Evolutionary conservation across 2,329 filamentous ascomycete genomes (phyloP).

Genomic region (Coniosporium tulheliwenetii): DNA sequence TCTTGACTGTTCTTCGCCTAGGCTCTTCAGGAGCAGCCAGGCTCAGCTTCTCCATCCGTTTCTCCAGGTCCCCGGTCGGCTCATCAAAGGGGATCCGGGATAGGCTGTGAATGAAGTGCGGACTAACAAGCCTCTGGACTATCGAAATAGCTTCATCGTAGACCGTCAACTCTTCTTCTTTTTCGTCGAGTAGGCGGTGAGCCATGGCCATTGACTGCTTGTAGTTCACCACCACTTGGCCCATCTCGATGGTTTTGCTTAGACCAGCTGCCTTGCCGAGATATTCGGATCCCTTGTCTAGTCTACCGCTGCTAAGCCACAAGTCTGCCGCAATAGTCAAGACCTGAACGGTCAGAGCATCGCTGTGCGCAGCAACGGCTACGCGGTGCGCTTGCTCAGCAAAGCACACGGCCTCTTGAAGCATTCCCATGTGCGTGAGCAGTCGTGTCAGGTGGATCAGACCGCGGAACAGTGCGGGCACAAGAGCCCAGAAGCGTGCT

Average conservation of each 20-base stretch:
- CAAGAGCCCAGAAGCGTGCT: slow-evolving; percentile 65
- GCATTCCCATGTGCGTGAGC: slow-evolving; percentile 72
- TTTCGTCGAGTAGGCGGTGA: slow-evolving; percentile 29
- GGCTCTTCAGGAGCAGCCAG: slow-evolving; percentile 12
- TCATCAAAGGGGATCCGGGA: slow-evolving; percentile 14
- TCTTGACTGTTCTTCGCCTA: not conserved
- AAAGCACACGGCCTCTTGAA: slow-evolving; percentile 78
- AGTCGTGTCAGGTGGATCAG: slow-evolving; percentile 60
- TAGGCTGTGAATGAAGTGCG: slow-evolving; percentile 14
- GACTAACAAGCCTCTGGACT: slow-evolving; percentile 23
- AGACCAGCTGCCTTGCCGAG: slow-evolving; percentile 38
- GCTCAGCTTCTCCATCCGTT: slow-evolving; percentile 25
- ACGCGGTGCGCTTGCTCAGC: slow-evolving; percentile 71
- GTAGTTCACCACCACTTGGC: slow-evolving; percentile 33
- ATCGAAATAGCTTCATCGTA: slow-evolving; percentile 33
- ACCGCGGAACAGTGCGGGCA: slow-evolving; percentile 56
- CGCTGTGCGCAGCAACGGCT: slow-evolving; percentile 50
- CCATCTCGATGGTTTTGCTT: not conserved
- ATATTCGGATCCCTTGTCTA: slow-evolving; percentile 32
- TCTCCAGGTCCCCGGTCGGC: slow-evolving; percentile 16
- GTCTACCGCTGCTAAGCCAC: slow-evolving; percentile 32
- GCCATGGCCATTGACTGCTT: slow-evolving; percentile 33
- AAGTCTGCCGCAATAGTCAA: slow-evolving; percentile 30
- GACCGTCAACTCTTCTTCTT: slow-evolving; percentile 29
- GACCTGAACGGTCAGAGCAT: slow-evolving; percentile 33